These are phyloP conservation scores for Picea glauca DNA, from an alignment of 75 land plant species.

Conservation along the genomic window DNA sequence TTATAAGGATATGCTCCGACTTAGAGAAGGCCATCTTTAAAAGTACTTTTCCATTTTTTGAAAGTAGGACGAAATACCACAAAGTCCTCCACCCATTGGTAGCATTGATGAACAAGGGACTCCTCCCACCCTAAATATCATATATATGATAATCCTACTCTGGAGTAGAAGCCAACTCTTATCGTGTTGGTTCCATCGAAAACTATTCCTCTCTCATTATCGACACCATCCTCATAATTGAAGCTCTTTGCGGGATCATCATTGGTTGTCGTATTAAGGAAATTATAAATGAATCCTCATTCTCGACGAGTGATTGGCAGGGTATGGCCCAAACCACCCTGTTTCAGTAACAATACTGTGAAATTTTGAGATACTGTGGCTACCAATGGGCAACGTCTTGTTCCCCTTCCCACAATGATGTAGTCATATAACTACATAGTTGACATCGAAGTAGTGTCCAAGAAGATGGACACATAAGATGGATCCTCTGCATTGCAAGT, in stretches of 20 bases:
- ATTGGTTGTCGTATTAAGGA: neutral
- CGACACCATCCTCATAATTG: conserved; percentile 4
- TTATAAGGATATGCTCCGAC: conserved; percentile 68
- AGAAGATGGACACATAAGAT: too few species aligned
- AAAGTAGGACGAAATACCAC: conserved; percentile 25
- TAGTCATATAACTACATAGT: too few species aligned
- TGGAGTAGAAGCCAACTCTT: conserved; percentile 80
- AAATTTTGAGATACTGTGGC: conserved; percentile 52
- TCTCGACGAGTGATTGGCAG: conserved; percentile 42
- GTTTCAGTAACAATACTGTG: conserved; percentile 64
- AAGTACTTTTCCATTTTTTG: neutral
- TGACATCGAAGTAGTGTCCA: too few species aligned
- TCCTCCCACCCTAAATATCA: conserved; percentile 42
- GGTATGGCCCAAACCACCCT: conserved; percentile 51
- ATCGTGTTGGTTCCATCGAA: conserved; percentile 75
- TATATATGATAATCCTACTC: conserved; percentile 55
- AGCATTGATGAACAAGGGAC: conserved; percentile 63
- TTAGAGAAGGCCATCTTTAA: conserved; percentile 64
- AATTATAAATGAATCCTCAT: conserved; percentile 45
- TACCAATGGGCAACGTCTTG: conserved; percentile 21
- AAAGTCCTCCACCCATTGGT: conserved; percentile 60
- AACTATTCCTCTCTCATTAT: conserved; percentile 62
- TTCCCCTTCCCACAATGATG: too few species aligned
- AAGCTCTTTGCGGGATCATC: too few species aligned
- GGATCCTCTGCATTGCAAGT: too few species aligned